Base-by-base conservation (phyloP, 768 basidiomycete species). In the Chlorophyllum brunneum region DNA sequence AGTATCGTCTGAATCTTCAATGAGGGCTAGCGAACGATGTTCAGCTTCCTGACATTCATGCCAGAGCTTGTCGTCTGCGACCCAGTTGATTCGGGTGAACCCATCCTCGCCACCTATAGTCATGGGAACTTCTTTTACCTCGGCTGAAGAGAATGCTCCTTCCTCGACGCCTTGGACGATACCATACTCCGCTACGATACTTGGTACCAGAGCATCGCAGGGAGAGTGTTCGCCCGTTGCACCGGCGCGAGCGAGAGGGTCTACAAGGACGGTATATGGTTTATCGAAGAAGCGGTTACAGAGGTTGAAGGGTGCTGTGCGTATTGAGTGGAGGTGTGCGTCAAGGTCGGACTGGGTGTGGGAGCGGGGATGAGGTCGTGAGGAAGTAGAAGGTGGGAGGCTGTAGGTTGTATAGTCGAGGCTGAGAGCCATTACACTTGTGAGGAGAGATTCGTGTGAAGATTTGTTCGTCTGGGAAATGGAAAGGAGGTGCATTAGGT, bases 201-300 rank as follows among this genome's bases (percentile, higher is more conserved):
- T 90, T 0, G 94, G 94, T 2, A 95, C 83, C 11, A 98, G 73
- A 1, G 94, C 95, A 56, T 97, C 95, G 54, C 86, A 86, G 0
- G 90, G 86, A 0, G 91, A 88, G 65, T 95, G 94, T 68, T 98
- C 95, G 4, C 95, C 95, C 61, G 83, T 81, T 36, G 88, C 87
- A 33, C 92, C 90, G 5, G 91, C 89, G 31, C 90, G 83, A 2
- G 86, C 85, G 48, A 86, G 88, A 1, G 85, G 80, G 64, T 98
- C 95, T 31, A 98, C 84, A 42, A 91, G 79, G 48, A 97, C 70
- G 3, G 85, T 85, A 33, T 88, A 79, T 2, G 86, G 77, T 67
- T 97, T 98, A 72, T 98, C 95, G 65, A 84, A 90, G 80, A 92
- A 97, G 29, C 95, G 76, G 60, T 97, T 97, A 37, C 78, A 72